Evolutionary conservation across 805 yeast genomes (phyloP).

Genomic region (Candida golubevii): DNA sequence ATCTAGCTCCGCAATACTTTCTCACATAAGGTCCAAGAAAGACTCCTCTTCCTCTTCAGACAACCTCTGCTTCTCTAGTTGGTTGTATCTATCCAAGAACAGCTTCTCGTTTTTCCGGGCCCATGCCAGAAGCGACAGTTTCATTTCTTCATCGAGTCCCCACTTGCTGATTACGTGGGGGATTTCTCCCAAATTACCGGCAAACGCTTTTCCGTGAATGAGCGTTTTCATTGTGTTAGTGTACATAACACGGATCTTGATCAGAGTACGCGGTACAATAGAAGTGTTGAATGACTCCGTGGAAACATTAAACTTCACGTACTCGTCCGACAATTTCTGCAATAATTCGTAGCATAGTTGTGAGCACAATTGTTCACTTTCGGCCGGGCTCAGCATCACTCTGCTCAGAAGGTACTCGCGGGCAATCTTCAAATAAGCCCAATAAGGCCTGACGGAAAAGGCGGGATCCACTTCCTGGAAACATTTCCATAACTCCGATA

Average conservation of each 20-base stretch:
- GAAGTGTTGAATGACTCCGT: slow-evolving; percentile 18
- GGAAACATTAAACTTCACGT: slow-evolving; percentile 11
- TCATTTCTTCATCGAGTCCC: slow-evolving; percentile 31
- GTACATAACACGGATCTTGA: slow-evolving; percentile 14
- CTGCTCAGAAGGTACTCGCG: slow-evolving; percentile 17
- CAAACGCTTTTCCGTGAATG: slow-evolving; percentile 26
- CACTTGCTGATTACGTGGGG: slow-evolving; percentile 33
- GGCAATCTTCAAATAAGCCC: slow-evolving; percentile 21
- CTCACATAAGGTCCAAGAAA: slow-evolving; percentile 28
- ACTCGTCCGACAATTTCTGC: slow-evolving; percentile 12
- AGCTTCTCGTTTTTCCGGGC: slow-evolving; percentile 17
- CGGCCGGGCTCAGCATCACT: slow-evolving; percentile 1
- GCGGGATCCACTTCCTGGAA: slow-evolving; percentile 22
- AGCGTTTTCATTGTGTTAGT: slow-evolving; percentile 22
- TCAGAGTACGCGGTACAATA: slow-evolving; percentile 1
- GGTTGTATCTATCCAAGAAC: slow-evolving; percentile 22
- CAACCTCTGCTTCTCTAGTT: slow-evolving; percentile 21
- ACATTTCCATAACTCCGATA: slow-evolving; percentile 34
- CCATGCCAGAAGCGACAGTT: slow-evolving; percentile 20
- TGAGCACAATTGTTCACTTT: slow-evolving; percentile 8
- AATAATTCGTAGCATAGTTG: slow-evolving; percentile 22
- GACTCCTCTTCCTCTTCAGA: slow-evolving; percentile 27
- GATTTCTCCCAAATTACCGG: slow-evolving; percentile 26
- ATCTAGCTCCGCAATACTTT: too few relatives aligned
- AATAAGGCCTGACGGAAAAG: slow-evolving; percentile 24